Evolutionary conservation across 2,329 filamentous ascomycete species (phyloP).

Genomic region (Leptodontidium sp.): DNA sequence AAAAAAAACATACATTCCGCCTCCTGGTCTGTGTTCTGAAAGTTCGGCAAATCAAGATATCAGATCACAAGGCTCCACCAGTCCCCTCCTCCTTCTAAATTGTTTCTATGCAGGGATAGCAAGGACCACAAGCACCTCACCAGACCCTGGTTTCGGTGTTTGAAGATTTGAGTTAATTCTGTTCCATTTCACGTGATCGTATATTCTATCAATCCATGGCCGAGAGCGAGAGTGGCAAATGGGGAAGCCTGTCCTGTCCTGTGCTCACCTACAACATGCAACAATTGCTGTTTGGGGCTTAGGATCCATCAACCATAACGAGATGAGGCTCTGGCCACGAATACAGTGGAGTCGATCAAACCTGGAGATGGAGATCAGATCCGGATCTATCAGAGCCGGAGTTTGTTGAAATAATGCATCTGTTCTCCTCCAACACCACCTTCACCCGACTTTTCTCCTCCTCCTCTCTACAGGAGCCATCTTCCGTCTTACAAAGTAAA

Average conservation of each 20-base stretch:
- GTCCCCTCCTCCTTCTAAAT: neutral
- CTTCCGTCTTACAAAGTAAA: neutral
- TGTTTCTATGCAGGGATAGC: slow-evolving; percentile 9
- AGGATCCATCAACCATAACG: slow-evolving; percentile 3
- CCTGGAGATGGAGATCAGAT: slow-evolving; percentile 17
- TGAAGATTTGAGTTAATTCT: slow-evolving; percentile 17
- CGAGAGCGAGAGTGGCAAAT: neutral
- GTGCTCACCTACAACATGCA: slow-evolving; percentile 3
- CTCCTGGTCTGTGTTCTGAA: neutral
- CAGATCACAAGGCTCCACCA: neutral
- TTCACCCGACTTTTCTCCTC: neutral
- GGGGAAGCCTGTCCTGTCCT: neutral
- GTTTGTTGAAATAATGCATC: slow-evolving; percentile 19
- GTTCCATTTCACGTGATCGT: neutral
- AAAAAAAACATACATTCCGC: neutral
- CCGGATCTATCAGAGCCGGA: slow-evolving; percentile 20
- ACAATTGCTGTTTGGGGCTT: slow-evolving; percentile 21
- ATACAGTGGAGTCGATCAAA: slow-evolving; percentile 1
- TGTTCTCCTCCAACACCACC: slow-evolving; percentile 1
- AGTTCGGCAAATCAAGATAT: neutral
- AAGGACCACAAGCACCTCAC: neutral
- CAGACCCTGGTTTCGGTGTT: slow-evolving; percentile 10
- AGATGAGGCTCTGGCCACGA: slow-evolving; percentile 16
- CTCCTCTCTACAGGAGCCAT: neutral
- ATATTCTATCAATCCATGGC: too few relatives aligned